Conservation (phyloP, 768 basidiomycete species). For the Pleurotus tuber-regium region DNA sequence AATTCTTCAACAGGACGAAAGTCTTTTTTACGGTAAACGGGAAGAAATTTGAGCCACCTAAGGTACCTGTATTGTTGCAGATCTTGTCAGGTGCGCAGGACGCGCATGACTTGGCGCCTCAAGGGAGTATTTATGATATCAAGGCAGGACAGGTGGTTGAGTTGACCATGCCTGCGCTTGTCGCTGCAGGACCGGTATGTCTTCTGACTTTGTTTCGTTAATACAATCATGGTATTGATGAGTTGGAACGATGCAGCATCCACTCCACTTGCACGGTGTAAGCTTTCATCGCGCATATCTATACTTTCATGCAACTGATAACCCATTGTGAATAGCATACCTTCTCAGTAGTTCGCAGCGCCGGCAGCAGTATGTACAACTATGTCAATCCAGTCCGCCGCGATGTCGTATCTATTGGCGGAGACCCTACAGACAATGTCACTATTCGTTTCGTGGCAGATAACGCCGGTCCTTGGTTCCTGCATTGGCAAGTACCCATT, state of each 20-base stretch:
- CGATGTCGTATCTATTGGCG: constrained; percentile 47
- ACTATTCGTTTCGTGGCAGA: constrained; percentile 66
- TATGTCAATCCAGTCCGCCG: constrained; percentile 46
- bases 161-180: constrained; percentile 3
- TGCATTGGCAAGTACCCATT: constrained; percentile 35
- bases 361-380: constrained; percentile 37
- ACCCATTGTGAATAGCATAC: constrained; percentile 23
- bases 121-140: constrained; percentile 3
- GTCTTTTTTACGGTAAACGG: constrained; percentile 29
- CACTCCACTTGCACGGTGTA: constrained; percentile 48
- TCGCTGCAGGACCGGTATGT: background rate
- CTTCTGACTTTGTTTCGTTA: background rate
- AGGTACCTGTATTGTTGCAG: constrained; percentile 41
- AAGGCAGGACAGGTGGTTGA: constrained; percentile 4
- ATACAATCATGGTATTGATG: background rate
- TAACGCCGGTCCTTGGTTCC: constrained; percentile 63
- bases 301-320: background rate
- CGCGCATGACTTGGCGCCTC: constrained; percentile 23
- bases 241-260: constrained; percentile 28
- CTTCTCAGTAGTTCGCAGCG: constrained; percentile 42
- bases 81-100: constrained; percentile 38
- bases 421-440: constrained; percentile 33
- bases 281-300: too few relatives aligned
- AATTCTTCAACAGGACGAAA: constrained; percentile 11
- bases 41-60: constrained; percentile 26